Evolutionary conservation across 176 grass and related monocot species (phyloP), one percentile per base, ranked within the genome.

Genomic region (Hsuehochloa calcarea): DNA sequence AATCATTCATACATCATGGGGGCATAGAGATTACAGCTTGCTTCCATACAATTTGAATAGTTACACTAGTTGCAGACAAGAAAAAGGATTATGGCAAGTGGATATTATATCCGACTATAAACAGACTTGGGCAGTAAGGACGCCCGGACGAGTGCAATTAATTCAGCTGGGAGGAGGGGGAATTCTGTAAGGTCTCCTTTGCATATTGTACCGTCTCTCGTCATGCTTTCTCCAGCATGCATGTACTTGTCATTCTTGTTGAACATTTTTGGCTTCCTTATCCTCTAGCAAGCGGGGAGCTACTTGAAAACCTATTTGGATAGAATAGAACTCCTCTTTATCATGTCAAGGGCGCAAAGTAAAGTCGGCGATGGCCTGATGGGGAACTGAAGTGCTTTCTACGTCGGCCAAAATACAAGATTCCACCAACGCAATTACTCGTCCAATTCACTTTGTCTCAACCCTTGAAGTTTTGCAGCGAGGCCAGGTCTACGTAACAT

Each of bases 381-480:
- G 41, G 34, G 45, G n/a, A 80, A 74, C 6, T 1, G 5, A 10
- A 39, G 71, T 76, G 71, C 78, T 58, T 76, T 76, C 70, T 45
- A 12, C 50, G 40, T 82, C 71, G 76, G 8, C 38, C 4, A 15
- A 37, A 11, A 10, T 26, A 80, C 35, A 45, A 65, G 74, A 34
- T n/a, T 74, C 49, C 52, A 68, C 45, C 60, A 13, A 49, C 6
- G 54, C 25, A 55, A 75, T 68, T 17, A 16, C 69, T 68, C 59
- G 37, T 25, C 49, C n/a, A 25, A 29, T 44, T 70, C 77, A 62
- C 10, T 34, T 65, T 54, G 85, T 86, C 85, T 52, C 77, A 20
- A 15, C 14, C 68, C 63, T 78, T 25, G 43, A 65, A 73, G 45
- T 65, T 50, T 80, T 73, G 77, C 56, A 47, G 66, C 54, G 14